These are phyloP conservation scores for Maudiozyma humilis DNA, from an alignment of 1,139 yeast genomes.

Conservation along the genomic window DNA sequence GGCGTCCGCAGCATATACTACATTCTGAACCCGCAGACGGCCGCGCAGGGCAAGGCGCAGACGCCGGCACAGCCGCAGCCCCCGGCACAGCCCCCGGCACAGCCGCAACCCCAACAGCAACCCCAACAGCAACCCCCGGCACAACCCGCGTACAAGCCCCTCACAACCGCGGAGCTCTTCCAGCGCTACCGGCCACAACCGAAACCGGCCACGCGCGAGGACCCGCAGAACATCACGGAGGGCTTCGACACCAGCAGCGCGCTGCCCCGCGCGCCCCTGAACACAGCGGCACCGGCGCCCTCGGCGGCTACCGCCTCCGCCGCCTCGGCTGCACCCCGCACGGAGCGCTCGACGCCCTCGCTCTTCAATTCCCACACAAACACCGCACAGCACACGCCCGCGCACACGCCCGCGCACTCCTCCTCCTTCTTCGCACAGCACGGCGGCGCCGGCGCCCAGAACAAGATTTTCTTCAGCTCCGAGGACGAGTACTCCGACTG, in stretches of 20 bases:
- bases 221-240: constrained; percentile 19
- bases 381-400: neutral
- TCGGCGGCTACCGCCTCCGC: neutral
- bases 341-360: constrained; percentile 1
- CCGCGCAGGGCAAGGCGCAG: neutral
- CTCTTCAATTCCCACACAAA: constrained; percentile 5
- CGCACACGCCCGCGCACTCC: constrained; percentile 1
- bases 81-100: too few relatives aligned
- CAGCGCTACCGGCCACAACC: neutral
- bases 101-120: too few relatives aligned
- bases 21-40: constrained; percentile 21
- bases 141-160: neutral
- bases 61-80: neutral
- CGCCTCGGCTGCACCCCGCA: neutral
- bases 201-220: constrained; percentile 11
- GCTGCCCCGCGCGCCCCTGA: neutral
- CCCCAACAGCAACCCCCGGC: too few relatives aligned
- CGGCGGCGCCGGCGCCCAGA: constrained; percentile 5
- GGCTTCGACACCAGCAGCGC: constrained; percentile 19
- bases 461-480: constrained; percentile 27
- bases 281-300: neutral
- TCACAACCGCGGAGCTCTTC: constrained; percentile 1
- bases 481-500: constrained; percentile 31
- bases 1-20: constrained; percentile 30
- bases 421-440: neutral